Evolutionary conservation across 2,329 filamentous ascomycete species (phyloP).

Genomic region (Lecanosticta acicola): DNA sequence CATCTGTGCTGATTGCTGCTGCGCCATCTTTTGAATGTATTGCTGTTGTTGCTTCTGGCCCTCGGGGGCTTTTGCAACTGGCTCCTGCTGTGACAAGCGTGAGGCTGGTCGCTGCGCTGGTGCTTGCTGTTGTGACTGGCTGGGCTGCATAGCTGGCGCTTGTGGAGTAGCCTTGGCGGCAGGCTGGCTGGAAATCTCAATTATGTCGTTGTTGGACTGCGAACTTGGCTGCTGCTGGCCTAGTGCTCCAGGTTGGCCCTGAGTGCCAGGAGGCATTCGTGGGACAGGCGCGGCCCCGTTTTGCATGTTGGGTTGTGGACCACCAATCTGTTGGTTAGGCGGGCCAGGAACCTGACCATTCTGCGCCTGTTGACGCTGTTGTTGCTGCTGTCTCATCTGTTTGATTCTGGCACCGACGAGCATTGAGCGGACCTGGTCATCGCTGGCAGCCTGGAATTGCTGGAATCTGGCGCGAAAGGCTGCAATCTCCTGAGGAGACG

Average conservation of each 20-base stretch:
- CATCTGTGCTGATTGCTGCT: slow-evolving; percentile 16
- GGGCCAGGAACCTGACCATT: slow-evolving; percentile 31
- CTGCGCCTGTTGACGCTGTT: slow-evolving; percentile 34
- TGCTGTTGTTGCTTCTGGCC: slow-evolving; percentile 16
- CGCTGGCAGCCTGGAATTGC: slow-evolving; percentile 32
- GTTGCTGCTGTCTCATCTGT: slow-evolving; percentile 22
- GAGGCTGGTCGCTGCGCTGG: not conserved
- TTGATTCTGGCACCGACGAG: slow-evolving; percentile 21
- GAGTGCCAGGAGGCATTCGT: slow-evolving; percentile 11
- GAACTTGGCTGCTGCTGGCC: slow-evolving; percentile 21
- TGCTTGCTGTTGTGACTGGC: slow-evolving; percentile 17
- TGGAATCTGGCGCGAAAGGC: slow-evolving; percentile 33
- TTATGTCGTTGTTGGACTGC: slow-evolving; percentile 37
- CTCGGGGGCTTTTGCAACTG: slow-evolving; percentile 23
- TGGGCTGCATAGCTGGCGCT: slow-evolving; percentile 26
- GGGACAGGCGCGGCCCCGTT: slow-evolving; percentile 11
- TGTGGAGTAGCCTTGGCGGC: slow-evolving; percentile 25
- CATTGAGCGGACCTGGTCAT: slow-evolving; percentile 40
- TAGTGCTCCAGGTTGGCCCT: slow-evolving; percentile 21
- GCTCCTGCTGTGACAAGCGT: slow-evolving; percentile 12
- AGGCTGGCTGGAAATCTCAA: slow-evolving; percentile 33
- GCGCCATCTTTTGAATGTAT: slow-evolving; percentile 17
- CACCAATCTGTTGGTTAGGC: slow-evolving; percentile 8
- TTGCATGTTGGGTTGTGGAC: slow-evolving; percentile 3
- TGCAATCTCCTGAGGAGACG: slow-evolving; percentile 39